These are phyloP conservation scores for Fraxinus xanthoxyloides DNA, from an alignment of 305 asterid genomes.

Conservation along the genomic window DNA sequence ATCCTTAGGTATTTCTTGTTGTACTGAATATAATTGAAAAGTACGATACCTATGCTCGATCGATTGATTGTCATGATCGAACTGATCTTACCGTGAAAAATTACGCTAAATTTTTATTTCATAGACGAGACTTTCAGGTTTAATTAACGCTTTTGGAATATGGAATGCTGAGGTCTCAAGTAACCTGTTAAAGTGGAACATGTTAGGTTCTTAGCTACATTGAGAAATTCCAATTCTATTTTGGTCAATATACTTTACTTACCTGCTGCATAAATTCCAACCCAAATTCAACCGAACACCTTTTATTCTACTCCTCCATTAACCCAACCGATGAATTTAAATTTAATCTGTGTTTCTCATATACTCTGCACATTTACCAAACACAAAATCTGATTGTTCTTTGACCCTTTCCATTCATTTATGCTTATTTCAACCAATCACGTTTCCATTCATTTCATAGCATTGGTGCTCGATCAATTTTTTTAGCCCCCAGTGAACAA, in stretches of 20 bases:
- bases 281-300: conserved; percentile 46
- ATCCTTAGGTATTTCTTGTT: neutral
- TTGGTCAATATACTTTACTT: conserved; percentile 19
- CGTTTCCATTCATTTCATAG: conserved; percentile 45
- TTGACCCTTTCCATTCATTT: neutral
- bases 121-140: neutral
- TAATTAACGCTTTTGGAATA: neutral
- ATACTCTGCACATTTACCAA: conserved; percentile 8
- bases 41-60: neutral
- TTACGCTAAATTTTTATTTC: neutral
- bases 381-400: conserved; percentile 8
- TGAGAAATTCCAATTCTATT: conserved; percentile 1
- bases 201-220: conserved; percentile 18
- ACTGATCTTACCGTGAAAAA: neutral
- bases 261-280: conserved; percentile 29
- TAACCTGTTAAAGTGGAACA: conserved; percentile 10
- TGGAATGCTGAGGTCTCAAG: neutral
- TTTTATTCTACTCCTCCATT: conserved; percentile 26
- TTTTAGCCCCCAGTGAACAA: conserved; percentile 24
- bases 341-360: conserved; percentile 25
- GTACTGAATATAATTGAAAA: neutral
- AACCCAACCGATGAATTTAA: conserved; percentile 22
- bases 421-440: conserved; percentile 27
- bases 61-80: neutral
- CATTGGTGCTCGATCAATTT: conserved; percentile 30